Percentiles rank a stretch among this genome's conserved stretches.
These are phyloP conservation scores for Crepidotus variabilis DNA, from an alignment of 768 basidiomycete species.

Conservation along the genomic window DNA sequence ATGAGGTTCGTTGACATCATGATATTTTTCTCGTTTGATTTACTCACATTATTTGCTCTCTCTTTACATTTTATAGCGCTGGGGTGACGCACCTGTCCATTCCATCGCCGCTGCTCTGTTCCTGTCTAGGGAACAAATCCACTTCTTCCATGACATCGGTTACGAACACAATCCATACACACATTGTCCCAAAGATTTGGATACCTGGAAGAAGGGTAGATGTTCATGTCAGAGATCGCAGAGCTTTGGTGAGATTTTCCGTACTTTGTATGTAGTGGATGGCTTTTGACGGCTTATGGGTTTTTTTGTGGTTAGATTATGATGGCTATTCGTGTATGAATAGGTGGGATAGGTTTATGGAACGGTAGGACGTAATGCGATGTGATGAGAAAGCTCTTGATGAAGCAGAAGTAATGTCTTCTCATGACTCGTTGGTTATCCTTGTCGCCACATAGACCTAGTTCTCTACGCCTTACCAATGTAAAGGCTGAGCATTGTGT, in stretches of 20 bases:
- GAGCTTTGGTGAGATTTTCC: conserved; percentile 44
- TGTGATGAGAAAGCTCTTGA: no score
- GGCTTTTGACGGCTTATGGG: background rate
- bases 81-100: conserved; percentile 67
- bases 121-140: conserved; percentile 52
- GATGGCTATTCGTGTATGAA: conserved; percentile 55
- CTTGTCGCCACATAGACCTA: no score
- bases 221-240: conserved; percentile 56
- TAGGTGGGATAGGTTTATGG: conserved; percentile 38
- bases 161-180: conserved; percentile 76
- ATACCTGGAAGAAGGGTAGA: conserved; percentile 47
- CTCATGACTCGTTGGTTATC: no score
- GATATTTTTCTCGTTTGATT: conserved; percentile 17
- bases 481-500: background rate
- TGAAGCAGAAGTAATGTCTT: no score
- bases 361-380: background rate
- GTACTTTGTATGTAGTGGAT: conserved; percentile 10
- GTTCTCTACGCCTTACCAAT: background rate
- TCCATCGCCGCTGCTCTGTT: conserved; percentile 65
- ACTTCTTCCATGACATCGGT: conserved; percentile 76
- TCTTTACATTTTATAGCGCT: conserved; percentile 25
- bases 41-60: no score
- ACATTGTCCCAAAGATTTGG: conserved; percentile 52
- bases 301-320: conserved; percentile 35
- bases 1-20: conserved; percentile 45